phyloP scores from a whole-genome alignment of 768 basidiomycete genomes.

The Hypholoma sublateritium region DNA sequence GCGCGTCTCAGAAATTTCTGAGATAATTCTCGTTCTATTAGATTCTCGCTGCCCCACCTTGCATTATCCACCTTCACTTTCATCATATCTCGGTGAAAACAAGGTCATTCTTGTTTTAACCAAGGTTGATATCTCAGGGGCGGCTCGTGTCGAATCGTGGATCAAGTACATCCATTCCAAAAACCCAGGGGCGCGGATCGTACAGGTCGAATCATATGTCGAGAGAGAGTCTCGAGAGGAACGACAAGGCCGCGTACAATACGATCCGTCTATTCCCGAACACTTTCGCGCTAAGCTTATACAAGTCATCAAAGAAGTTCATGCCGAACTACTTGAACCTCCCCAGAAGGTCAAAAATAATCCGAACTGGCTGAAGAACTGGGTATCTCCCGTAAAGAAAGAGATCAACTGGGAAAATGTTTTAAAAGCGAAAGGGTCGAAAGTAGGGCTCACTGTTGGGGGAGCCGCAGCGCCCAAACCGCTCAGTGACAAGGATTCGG shows the following conservation, averaged over 20 bases:
- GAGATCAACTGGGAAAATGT: conserved; percentile 77
- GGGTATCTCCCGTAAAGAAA: conserved; percentile 65
- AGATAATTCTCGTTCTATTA: conserved; percentile 84
- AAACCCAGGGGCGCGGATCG: conserved; percentile 58
- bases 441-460: conserved; percentile 45
- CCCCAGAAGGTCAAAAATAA: conserved; percentile 55
- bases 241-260: conserved; percentile 47
- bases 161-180: conserved; percentile 50
- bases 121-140: conserved; percentile 85
- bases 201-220: conserved; percentile 78
- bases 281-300: conserved; percentile 66
- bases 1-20: conserved; percentile 90
- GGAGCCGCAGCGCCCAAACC: conserved; percentile 33
- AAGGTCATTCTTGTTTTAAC: conserved; percentile 78
- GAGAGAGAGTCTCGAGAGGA: conserved; percentile 40
- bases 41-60: conserved; percentile 89
- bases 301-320: conserved; percentile 60
- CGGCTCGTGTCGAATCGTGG: conserved; percentile 65
- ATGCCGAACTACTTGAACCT: conserved; percentile 66
- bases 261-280: conserved; percentile 69
- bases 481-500: conserved; percentile 21
- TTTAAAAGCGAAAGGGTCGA: conserved; percentile 40
- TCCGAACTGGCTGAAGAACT: conserved; percentile 50
- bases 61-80: conserved; percentile 82
- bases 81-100: conserved; percentile 54